Base-by-base conservation (phyloP, 257 asterid species). In the Scutellaria barbata region DNA sequence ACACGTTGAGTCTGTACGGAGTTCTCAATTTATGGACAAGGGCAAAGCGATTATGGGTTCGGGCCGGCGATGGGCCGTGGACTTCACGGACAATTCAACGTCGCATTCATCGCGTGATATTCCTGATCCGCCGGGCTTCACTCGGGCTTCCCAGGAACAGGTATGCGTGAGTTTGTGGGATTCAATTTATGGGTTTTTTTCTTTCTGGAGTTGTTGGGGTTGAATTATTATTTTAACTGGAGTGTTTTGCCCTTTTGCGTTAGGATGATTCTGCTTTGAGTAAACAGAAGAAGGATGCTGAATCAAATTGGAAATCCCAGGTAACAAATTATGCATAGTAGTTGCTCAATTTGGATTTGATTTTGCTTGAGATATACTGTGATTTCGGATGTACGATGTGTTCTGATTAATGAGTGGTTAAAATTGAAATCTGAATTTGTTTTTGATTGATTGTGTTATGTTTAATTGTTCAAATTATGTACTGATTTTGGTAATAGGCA, bases 41-140 rank as follows among this genome's bases (percentile, higher is more conserved):
- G 35, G 35, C 35, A 30, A 30, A 86, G 82, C 88, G 51, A 86
- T 87, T 8, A 82, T 86, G 89, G 88, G 88, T 33, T 70, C 92
- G 72, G 96, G 96, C 48, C 92, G 95, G 41, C 83, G 91, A 80
- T 93, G 98, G 97, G 98, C 96, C 45, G 88, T 90, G 0, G 96
- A 88, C 12, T 87, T 90, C 76, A 77, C 95, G 42, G 97, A 93
- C 78, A 85, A 80, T 66, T 93, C 98, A 1, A 61, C 88, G 12
- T 84, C 96, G 56, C 85, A 87, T 74, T 87, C 97, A 1, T 81
- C 94, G 50, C 90, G 98, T 5, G 98, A 87, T 57, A 81, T 89
- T 76, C 89, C 89, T 6, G 97, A 93, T 72, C 98, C 96, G 8
- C 97, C 83, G 77, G 97, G 97, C 17, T 93, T 90, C 79, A 73